phyloP scores from a whole-genome alignment of 2,329 filamentous ascomycete species.

The Cytospora piceicola region DNA sequence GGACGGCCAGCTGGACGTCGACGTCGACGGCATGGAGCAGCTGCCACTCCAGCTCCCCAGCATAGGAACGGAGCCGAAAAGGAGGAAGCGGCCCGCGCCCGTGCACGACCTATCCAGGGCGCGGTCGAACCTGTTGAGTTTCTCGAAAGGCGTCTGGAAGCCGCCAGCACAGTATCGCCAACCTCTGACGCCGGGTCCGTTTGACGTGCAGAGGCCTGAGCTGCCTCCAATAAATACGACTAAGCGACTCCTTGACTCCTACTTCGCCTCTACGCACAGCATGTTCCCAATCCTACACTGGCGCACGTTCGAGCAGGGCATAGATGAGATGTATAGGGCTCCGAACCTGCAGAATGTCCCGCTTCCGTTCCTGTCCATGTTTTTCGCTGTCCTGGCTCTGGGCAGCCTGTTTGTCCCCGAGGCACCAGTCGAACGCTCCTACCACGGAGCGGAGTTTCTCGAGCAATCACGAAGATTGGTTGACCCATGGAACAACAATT shows the following conservation, averaged over 20 bases:
- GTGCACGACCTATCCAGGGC: slow-evolving; percentile 73
- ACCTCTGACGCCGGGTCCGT: slow-evolving; percentile 47
- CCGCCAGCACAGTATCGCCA: slow-evolving; percentile 71
- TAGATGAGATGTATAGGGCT: slow-evolving; percentile 75
- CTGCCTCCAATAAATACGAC: slow-evolving; percentile 72
- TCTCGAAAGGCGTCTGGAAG: slow-evolving; percentile 80
- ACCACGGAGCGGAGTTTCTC: slow-evolving; percentile 65
- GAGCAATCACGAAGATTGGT: slow-evolving; percentile 71
- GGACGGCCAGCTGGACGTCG: slow-evolving; percentile 45
- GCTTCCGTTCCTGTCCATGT: slow-evolving; percentile 74
- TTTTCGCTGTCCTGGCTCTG: slow-evolving; percentile 83
- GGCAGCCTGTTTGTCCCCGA: slow-evolving; percentile 74
- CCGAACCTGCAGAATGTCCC: slow-evolving; percentile 64
- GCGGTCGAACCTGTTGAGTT: slow-evolving; percentile 71
- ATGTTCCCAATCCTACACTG: slow-evolving; percentile 87
- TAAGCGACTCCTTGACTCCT: slow-evolving; percentile 75
- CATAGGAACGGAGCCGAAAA: slow-evolving; percentile 67
- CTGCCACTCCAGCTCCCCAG: slow-evolving; percentile 62
- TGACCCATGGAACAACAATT: slow-evolving; percentile 81
- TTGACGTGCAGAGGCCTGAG: slow-evolving; percentile 61
- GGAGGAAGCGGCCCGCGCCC: slow-evolving; percentile 62
- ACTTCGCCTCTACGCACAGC: slow-evolving; percentile 75
- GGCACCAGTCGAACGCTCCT: slow-evolving; percentile 56
- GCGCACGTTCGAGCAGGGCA: slow-evolving; percentile 76
- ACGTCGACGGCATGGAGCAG: slow-evolving; percentile 52